phyloP scores from a whole-genome alignment of 345 rosid genomes.

The Lepidium africanum region DNA sequence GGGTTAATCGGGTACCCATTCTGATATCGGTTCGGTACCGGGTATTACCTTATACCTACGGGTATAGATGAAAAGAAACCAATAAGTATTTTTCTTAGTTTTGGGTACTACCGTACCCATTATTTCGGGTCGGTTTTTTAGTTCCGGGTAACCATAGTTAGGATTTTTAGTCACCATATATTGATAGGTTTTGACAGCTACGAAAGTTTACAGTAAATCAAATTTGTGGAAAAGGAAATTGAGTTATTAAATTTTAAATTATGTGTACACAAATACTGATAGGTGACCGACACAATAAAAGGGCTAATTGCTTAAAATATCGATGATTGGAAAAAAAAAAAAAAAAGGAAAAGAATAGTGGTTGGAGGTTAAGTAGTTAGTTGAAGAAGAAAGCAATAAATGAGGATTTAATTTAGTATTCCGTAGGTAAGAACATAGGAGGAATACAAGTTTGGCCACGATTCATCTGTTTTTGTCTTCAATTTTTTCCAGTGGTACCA shows the following conservation, averaged over 20 bases:
- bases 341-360: neutral
- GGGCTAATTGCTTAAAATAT: constrained; percentile 2
- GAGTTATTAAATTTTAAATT: neutral
- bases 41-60: no score
- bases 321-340: neutral
- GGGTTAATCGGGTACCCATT: no score
- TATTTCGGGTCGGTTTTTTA: no score
- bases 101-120: no score
- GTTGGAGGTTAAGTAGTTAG: constrained; percentile 21
- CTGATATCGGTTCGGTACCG: no score
- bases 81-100: no score
- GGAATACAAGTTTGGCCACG: neutral
- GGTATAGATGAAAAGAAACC: no score
- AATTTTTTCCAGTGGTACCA: neutral
- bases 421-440: neutral
- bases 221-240: neutral
- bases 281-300: neutral
- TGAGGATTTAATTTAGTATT: neutral
- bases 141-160: no score
- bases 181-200: no score
- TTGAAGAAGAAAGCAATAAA: neutral
- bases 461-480: neutral
- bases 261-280: neutral
- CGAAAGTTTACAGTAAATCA: neutral
- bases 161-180: no score